Evolutionary conservation across 2,329 filamentous ascomycete species (phyloP), one percentile per base, ranked within the genome.

Genomic region (Harringtonia aguacate): DNA sequence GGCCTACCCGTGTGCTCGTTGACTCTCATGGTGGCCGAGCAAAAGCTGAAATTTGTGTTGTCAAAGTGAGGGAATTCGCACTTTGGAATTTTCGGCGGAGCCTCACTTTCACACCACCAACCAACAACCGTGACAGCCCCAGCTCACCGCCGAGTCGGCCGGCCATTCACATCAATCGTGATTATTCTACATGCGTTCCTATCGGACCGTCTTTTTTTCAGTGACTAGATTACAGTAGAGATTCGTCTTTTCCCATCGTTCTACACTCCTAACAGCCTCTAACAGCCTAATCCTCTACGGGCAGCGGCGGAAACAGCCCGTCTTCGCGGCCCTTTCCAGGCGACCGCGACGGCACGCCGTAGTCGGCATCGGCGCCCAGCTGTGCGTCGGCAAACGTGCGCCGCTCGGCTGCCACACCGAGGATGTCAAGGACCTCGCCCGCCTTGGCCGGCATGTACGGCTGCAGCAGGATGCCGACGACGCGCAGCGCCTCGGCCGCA

Each of bases 381-480:
- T 52, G 58, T 6, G 86, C 82, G 57, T 78, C 73, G 17, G 72
- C 66, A 47, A 87, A 74, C 0, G 67, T 73, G 45, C 90, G 73
- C 42, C 73, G 75, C 10, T 74, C 69, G 9, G 67, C 58, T 4
- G 68, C 64, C 5, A 98, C 88, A 1, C 84, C 82, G 9, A 98
- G 67, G 55, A 82, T 74, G 58, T 95, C 83, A 1, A 98, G 73
- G 28, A 95, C 62, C 51, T 77, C 66, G 12, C 64, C 63, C 38
- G 86, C 75, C 61, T 94, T 94, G 34, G 67, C 70, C 0, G 92
- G 92, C 74, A 98, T 94, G 56, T 89, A 86, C 1, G 92, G 88
- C 61, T 95, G 89, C 36, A 98, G 67, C 38, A 97, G 68, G 53
- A 98, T 95, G 14, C 81, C 86, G 1, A 72, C 69, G 21, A 95